Evolutionary conservation across 768 basidiomycete species (phyloP).

Genomic region (Termitomyces eurrhizus): DNA sequence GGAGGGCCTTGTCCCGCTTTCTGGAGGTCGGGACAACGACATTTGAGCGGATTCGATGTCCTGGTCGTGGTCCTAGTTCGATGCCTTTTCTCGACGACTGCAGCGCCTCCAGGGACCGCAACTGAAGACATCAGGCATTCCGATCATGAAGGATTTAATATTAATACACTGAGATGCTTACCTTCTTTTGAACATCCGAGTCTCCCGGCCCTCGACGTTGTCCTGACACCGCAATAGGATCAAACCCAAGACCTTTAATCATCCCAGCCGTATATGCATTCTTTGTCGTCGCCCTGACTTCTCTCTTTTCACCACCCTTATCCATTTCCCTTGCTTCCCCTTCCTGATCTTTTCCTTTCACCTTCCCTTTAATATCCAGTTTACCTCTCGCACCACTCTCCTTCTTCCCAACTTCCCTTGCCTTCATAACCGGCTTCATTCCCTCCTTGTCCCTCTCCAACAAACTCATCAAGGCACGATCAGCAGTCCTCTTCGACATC

Average conservation of each 20-base stretch:
- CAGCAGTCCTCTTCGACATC: constrained; percentile 53
- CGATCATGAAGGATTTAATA: not conserved
- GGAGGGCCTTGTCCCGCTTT: not conserved
- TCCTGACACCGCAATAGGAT: constrained; percentile 61
- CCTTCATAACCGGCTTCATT: constrained; percentile 58
- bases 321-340: constrained; percentile 13
- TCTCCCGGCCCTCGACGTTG: constrained; percentile 34
- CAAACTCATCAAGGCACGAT: constrained; percentile 55
- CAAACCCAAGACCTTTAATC: constrained; percentile 75
- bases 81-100: constrained; percentile 51
- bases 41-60: constrained; percentile 60
- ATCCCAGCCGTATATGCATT: constrained; percentile 60
- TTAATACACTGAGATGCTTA: constrained; percentile 21
- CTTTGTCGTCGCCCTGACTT: constrained; percentile 24
- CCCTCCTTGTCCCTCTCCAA: constrained; percentile 65
- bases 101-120: constrained; percentile 41
- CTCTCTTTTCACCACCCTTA: not conserved
- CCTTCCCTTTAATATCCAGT: constrained; percentile 11
- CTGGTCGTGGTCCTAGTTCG: constrained; percentile 58
- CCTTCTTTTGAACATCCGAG: constrained; percentile 53
- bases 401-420: constrained; percentile 40
- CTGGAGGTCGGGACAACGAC: constrained; percentile 25
- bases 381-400: constrained; percentile 16
- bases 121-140: constrained; percentile 4
- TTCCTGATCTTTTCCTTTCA: constrained; percentile 20